Conservation (phyloP, 108 stramenopile genomes). For the Phaeodactylum tricornutum region DNA sequence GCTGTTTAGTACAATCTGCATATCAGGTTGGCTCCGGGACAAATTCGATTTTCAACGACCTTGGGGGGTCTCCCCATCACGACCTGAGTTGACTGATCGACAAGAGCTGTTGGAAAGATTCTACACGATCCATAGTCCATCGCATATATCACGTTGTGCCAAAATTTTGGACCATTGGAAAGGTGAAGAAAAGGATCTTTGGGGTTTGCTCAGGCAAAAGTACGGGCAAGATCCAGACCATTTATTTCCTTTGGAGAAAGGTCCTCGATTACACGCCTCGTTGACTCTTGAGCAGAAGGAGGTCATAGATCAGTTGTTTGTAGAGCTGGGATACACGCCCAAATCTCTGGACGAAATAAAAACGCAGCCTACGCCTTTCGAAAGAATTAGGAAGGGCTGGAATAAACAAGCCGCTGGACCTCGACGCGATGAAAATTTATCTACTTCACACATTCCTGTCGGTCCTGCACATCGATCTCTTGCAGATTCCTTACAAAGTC, state of each 20-base stretch:
- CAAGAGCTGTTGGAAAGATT: slow-evolving; percentile 64
- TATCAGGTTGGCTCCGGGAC: slow-evolving; percentile 80
- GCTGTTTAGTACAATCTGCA: slow-evolving; percentile 62
- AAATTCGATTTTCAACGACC: slow-evolving; percentile 71
- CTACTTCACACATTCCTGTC: too few relatives aligned
- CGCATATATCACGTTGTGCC: slow-evolving; percentile 46
- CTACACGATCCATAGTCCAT: slow-evolving; percentile 65
- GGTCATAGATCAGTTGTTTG: slow-evolving; percentile 45
- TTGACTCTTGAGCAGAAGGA: slow-evolving; percentile 67
- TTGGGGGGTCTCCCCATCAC: slow-evolving; percentile 71
- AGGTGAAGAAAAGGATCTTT: slow-evolving; percentile 61
- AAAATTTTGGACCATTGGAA: slow-evolving; percentile 66
- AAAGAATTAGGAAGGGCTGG: slow-evolving; percentile 25
- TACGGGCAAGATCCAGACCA: slow-evolving; percentile 73
- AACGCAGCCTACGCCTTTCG: slow-evolving; percentile 16
- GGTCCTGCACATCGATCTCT: too few relatives aligned
- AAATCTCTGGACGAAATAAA: slow-evolving; percentile 2
- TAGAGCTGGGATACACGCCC: slow-evolving; percentile 9
- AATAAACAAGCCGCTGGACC: slow-evolving; percentile 4
- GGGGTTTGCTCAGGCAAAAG: slow-evolving; percentile 54
- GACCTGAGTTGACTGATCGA: slow-evolving; percentile 51
- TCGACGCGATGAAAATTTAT: neutral
- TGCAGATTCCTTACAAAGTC: too few relatives aligned
- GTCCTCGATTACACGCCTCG: slow-evolving; percentile 30
- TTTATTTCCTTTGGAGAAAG: slow-evolving; percentile 44